These are phyloP conservation scores for Tetrahymena malaccensis DNA, from an alignment of 73 alveolate species.

Conservation along the genomic window DNA sequence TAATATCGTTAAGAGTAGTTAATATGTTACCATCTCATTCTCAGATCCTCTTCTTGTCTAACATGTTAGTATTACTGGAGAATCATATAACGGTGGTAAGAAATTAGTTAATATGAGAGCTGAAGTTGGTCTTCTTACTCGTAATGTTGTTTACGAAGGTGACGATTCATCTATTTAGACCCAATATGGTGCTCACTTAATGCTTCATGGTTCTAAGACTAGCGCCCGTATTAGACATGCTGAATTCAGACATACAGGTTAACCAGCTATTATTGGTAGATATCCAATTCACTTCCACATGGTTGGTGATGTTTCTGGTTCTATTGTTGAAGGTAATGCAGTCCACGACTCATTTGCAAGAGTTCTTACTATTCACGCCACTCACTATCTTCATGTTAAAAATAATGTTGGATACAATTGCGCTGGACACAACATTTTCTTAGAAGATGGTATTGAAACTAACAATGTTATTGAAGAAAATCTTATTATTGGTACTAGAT, in stretches of 20 bases:
- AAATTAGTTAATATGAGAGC: constrained; percentile 55
- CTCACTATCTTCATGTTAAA: constrained; percentile 47
- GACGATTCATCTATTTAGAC: constrained; percentile 38
- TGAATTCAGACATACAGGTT: constrained; percentile 69
- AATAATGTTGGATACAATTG: constrained; percentile 63
- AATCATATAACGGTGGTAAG: constrained; percentile 20
- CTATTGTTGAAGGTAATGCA: constrained; percentile 67
- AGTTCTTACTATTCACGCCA: constrained; percentile 70
- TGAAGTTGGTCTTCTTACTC: constrained; percentile 74
- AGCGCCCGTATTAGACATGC: constrained; percentile 55
- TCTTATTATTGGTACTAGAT: constrained; percentile 39
- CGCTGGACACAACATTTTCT: constrained; percentile 76
- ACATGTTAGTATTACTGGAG: constrained; percentile 5
- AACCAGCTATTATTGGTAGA: constrained; percentile 77
- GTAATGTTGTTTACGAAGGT: constrained; percentile 69
- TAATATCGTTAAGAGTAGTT: constrained; percentile 5
- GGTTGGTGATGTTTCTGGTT: constrained; percentile 60
- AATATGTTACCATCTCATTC: not conserved
- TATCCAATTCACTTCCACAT: constrained; percentile 77
- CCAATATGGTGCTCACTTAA: constrained; percentile 67
- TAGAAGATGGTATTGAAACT: constrained; percentile 78
- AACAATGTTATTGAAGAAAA: constrained; percentile 57
- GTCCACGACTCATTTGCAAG: constrained; percentile 70
- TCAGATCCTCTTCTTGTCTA: not conserved
- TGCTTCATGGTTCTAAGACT: constrained; percentile 62